phyloP scores from a whole-genome alignment of 495 filamentous ascomycete species.

The Penicillium flavigenum region DNA sequence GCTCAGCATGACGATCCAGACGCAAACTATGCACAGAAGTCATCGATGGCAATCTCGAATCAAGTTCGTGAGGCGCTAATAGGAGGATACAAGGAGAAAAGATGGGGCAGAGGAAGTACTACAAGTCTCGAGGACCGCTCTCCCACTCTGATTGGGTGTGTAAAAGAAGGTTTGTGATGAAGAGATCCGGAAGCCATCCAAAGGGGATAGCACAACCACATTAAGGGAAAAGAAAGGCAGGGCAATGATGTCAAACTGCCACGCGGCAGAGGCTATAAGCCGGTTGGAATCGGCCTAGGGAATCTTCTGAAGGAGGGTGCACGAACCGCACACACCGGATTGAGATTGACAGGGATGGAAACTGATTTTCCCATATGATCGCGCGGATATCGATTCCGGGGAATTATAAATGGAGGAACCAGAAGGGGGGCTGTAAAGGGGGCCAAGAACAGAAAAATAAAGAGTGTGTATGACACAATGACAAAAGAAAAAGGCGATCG shows the following conservation, averaged over 20 bases:
- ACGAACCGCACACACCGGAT: constrained; percentile 14
- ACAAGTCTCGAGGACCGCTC: not conserved
- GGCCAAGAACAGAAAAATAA: not conserved
- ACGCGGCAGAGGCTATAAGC: constrained; percentile 6
- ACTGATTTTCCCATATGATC: not conserved
- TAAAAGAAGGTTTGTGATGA: constrained; percentile 7
- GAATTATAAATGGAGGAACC: not conserved
- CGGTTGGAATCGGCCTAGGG: not conserved
- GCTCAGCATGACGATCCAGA: constrained; percentile 20
- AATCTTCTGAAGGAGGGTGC: not conserved
- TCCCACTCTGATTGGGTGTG: constrained; percentile 6
- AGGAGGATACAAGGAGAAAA: not conserved
- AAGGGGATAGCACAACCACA: constrained; percentile 2
- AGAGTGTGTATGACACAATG: constrained; percentile 1
- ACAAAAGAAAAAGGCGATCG: constrained; percentile 1
- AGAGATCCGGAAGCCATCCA: not conserved
- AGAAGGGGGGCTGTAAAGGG: constrained; percentile 13
- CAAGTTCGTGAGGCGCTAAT: not conserved
- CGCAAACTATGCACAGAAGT: constrained; percentile 2
- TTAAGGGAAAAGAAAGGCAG: not conserved
- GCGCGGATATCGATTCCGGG: constrained; percentile 2
- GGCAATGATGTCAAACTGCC: constrained; percentile 18
- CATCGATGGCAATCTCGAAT: not conserved
- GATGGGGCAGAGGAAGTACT: not conserved
- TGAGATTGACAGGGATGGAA: not conserved